These are phyloP conservation scores for Marchantia polymorpha DNA, from an alignment of 225 moss, liverwort and hornwort genomes.

Conservation along the genomic window DNA sequence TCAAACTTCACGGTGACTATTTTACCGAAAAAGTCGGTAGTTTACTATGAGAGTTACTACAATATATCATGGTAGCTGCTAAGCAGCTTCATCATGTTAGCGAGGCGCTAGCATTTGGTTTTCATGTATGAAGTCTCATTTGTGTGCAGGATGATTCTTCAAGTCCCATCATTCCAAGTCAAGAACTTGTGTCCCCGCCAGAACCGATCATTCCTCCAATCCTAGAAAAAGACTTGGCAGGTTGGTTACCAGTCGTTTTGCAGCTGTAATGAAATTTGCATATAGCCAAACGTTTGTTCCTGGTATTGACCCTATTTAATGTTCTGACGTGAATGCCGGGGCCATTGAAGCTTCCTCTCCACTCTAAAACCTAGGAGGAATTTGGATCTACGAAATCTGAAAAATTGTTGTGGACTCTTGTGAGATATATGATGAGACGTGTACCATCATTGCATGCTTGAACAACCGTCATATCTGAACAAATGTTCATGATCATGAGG, in stretches of 20 bases:
- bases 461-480: too few relatives aligned
- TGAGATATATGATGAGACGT: neutral
- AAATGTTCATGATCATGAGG: too few relatives aligned
- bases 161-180: neutral
- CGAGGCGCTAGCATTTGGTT: neutral
- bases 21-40: too few relatives aligned
- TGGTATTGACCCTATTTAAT: neutral
- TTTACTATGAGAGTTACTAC: too few relatives aligned
- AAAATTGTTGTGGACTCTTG: neutral
- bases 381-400: neutral
- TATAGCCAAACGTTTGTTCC: neutral
- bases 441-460: too few relatives aligned
- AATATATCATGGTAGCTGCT: too few relatives aligned
- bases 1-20: too few relatives aligned
- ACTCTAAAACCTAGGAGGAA: too few relatives aligned
- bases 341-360: neutral
- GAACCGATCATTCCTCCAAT: conserved; percentile 1
- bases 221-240: conserved; percentile 19
- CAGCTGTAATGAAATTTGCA: neutral
- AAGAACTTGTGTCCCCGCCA: neutral
- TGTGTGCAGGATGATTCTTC: conserved; percentile 4
- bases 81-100: too few relatives aligned
- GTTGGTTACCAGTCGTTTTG: conserved; percentile 9
- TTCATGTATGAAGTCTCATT: neutral
- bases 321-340: neutral